phyloP scores from a whole-genome alignment of 176 grass and related monocot species.

The Carex scoparia region DNA sequence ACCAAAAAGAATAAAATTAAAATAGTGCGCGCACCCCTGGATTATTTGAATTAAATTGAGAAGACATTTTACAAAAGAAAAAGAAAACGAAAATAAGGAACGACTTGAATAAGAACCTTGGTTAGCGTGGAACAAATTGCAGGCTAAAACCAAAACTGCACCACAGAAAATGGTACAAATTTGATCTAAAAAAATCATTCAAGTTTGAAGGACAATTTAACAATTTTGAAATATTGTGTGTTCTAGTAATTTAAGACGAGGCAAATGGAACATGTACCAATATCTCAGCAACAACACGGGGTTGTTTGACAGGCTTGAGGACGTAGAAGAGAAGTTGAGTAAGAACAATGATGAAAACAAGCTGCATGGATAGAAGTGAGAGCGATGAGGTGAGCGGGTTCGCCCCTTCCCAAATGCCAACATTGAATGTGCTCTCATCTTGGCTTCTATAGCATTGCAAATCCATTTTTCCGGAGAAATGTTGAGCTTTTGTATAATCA shows the following conservation, averaged over 20 bases:
- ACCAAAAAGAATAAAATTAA: neutral
- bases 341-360: slow-evolving; percentile 68
- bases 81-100: neutral
- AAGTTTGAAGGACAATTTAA: neutral
- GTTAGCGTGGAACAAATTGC: neutral
- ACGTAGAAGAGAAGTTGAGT: slow-evolving; percentile 60
- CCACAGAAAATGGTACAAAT: neutral
- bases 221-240: neutral
- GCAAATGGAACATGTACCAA: slow-evolving; percentile 36
- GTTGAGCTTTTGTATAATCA: neutral
- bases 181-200: neutral
- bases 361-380: slow-evolving; percentile 63
- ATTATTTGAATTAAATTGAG: neutral
- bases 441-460: slow-evolving; percentile 21
- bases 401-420: slow-evolving; percentile 29
- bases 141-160: neutral
- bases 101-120: neutral
- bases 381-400: slow-evolving; percentile 54
- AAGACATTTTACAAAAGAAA: neutral
- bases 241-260: neutral
- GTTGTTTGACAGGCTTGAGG: slow-evolving; percentile 70
- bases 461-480: neutral
- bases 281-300: slow-evolving; percentile 64
- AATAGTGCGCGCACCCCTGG: neutral
- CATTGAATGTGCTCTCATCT: slow-evolving; percentile 18